Evolutionary conservation across 352 stramenopile genomes (phyloP), one percentile per base, ranked within the genome.

Genomic region (Aphanomyces astaci): DNA sequence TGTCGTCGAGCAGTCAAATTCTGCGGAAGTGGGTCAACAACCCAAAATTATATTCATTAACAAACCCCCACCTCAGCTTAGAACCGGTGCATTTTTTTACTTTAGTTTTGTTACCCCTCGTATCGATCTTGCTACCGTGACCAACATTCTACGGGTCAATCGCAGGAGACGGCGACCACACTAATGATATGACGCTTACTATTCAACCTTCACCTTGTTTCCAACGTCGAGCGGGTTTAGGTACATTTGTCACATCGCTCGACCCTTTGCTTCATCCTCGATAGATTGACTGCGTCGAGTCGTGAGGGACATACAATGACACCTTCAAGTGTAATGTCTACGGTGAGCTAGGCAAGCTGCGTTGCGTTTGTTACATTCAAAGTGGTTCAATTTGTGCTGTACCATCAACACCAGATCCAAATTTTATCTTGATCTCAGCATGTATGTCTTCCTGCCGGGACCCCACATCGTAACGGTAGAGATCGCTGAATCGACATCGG

Each of bases 1-100:
- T 32, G 9, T 10, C 22, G 45, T 19, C 51, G 51, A 22, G 51
- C 30, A 59, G 51, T 59, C 51, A 59, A 59, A 59, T 59, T 59
- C 51, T 59, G 51, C 22, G 51, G 51, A 59, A 59, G 51, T 19
- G 51, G 51, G 11, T 59, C 25, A 10, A 30, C 10, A 15, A 59
- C 7, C 17, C 51, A 11, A 36, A 59, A 40, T 59, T 39, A 40
- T 36, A 40, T 59, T 59, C 30, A 19, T 13, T 19, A 1, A 25
- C 45, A 5, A 4, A 4, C 45, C 9, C 19, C 45, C 22, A 53
- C 39, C 9, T 9, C 39, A 17, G 48, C 17, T 46, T 24, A 55
- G 28, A 55, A 15, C 9, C 48, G 17, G 25, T 55, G 9, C 48
- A 22, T 55, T 55, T 55, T 22, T 55, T 55, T 55, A 22, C 22